Evolutionary conservation across 192 early-diverging fungal genomes (phyloP), one percentile per base, ranked within the genome.

Genomic region (Polychytrium aggregatum): DNA sequence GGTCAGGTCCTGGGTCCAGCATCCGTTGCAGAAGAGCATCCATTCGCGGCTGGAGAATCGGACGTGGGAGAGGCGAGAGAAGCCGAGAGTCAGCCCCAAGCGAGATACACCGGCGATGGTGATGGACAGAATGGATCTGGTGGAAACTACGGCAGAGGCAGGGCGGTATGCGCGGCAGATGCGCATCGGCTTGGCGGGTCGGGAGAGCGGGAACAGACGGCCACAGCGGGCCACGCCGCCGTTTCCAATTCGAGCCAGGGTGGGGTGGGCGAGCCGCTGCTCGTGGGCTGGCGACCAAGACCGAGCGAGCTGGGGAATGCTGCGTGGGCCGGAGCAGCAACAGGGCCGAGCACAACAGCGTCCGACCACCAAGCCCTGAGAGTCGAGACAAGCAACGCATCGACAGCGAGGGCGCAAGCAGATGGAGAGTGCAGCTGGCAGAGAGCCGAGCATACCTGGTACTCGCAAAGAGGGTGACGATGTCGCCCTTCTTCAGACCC

Each of bases 1-100:
- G 48, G 77, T 77, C 50, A 85, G 52, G 27, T 41, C 57, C 60
- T 88, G 85, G 22, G 81, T 69, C 52, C 76, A 88, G 53, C 66
- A 61, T 33, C 72, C 72, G 42, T 68, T 72, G 29, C 82, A 80
- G 20, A 70, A 57, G 40, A 81, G 55, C 46, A 79, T 70, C 79
- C 80, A 88, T 57, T 81, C 70, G 39, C 64, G 62, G 48, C 61
- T 63, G 43, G n/a, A 43, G 27, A 9, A 28, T 2, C 25, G 8
- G 48, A 45, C 39, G 22, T 20, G 43, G n/a, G 41, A 17, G 21
- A 22, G 20, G 2, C 3, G 37, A 16, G 37, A 14, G 13, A 33
- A 20, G 3, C 25, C 24, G n/a, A 17, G 10, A 20, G 17, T 17
- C 13, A 27, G 17, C 13, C 8, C 20, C 3, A 25, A n/a, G 28